Evolutionary conservation across 2,329 filamentous ascomycete species (phyloP), one percentile per base, ranked within the genome.

Genomic region (Paraphaeosphaeria sporulosa): DNA sequence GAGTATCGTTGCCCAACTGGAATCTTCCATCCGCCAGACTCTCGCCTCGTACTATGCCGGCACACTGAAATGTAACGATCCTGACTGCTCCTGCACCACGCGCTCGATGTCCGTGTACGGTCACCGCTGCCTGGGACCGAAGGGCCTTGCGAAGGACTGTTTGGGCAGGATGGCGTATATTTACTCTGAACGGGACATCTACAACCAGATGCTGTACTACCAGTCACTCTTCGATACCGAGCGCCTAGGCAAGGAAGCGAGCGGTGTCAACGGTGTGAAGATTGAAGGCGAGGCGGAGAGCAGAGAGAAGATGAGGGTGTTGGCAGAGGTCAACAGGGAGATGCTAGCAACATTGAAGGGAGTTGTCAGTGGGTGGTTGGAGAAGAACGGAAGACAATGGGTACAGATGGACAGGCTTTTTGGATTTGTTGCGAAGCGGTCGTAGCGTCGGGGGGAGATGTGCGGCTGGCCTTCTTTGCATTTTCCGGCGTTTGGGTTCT

Each of bases 21-120:
- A 99, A 76, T 85, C 88, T 57, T 90, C 94, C 61, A 89, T 98
- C 66, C 90, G 95, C 50, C 82, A 85, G 36, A 87, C 93, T 69
- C 91, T 92, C 7, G 85, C 91, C 10, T 87, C 87, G 50, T 99
- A 99, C 83, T 98, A 99, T 78, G 91, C 96, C 72, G 93, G 89
- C 61, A 96, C 92, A 89, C 86, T 99, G 6, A 84, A 92, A 42
- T 99, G 95, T 78, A 91, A 97, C 76, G 95, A 99, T 76, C 82
- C 91, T 1, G 89, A 91, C 36, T 99, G 95, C 78, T 91, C 90
- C 30, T 91, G 89, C 73, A 90, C 92, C 58, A 98, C 95, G 2
- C 87, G 94, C 51, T 93, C 97, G 76, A 94, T 98, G 84, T 92
- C 89, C 70, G 95, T 99, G 42, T 97, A 96, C 76, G 95, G 95